Evolutionary conservation across 2,329 filamentous ascomycete species (phyloP), one percentile per base, ranked within the genome.

Genomic region (Dissoconium aciculare): DNA sequence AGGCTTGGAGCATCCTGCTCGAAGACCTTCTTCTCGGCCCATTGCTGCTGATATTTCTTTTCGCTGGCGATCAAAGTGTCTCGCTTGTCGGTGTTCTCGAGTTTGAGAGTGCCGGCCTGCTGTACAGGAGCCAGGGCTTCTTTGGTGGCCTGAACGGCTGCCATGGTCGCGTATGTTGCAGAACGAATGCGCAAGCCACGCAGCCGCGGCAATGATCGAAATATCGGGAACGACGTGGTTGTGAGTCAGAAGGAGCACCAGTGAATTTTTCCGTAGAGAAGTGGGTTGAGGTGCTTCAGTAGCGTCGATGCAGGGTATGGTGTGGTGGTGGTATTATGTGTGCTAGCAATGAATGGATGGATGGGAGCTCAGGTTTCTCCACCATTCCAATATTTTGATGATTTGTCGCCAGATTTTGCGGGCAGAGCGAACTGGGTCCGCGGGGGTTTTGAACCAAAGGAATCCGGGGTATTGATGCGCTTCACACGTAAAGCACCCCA

Each of bases 41-140:
- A 92, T 69, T 76, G 66, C 52, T 75, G 63, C 61, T 95, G 87
- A 60, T 92, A 94, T 54, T 84, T 84, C 63, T 89, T 91, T 63
- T 95, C 87, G 49, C 78, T 70, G 17, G 72, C 72, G 46, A 89
- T 76, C 43, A 92, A 65, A 30, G 75, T 70, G 51, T 92, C 83
- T 54, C 84, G 68, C 62, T 92, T 92, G 49, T 91, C 82, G 23
- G 84, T 92, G 70, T 81, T 47, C 57, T 77, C 72, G 40, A 77
- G 66, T 51, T 76, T 75, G 39, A 77, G 56, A 24, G 71, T 76
- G 40, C 72, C 73, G 27, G 66, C 59, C 46, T 59, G 59, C 43
- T 64, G 60, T 48, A 57, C 58, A 33, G 67, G 65, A 48, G 69
- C 64, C 44, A 73, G 58, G 41, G 64, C 63, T 47, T 63, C 61